Conservation (phyloP, 2,329 filamentous ascomycete species). For the Hypoxylon sp. region DNA sequence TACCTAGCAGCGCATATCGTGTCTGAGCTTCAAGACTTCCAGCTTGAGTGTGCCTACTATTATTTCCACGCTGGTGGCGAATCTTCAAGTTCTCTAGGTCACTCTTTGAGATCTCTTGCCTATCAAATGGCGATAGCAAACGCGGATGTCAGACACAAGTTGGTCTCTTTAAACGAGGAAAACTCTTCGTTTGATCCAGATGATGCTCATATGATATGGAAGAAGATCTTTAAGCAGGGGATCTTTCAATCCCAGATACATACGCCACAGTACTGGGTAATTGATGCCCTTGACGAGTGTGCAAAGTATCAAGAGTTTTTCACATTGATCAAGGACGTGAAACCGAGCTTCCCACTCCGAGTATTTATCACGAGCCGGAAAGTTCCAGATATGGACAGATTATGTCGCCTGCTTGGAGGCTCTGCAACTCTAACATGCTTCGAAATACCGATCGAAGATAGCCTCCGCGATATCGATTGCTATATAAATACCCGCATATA, state of each 20-base stretch:
- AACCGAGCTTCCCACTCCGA: constrained; percentile 8
- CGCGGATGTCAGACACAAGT: background rate
- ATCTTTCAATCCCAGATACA: constrained; percentile 2
- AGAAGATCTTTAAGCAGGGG: constrained; percentile 7
- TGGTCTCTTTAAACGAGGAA: background rate
- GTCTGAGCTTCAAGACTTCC: background rate
- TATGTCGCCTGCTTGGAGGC: background rate
- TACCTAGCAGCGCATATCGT: constrained; percentile 5
- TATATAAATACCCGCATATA: background rate
- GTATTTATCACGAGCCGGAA: constrained; percentile 21
- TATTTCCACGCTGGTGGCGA: constrained; percentile 4
- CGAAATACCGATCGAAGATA: constrained; percentile 11
- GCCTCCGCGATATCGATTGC: background rate
- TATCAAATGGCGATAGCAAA: constrained; percentile 13
- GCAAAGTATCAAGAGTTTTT: constrained; percentile 6
- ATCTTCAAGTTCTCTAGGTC: constrained; percentile 2
- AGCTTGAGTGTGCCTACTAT: constrained; percentile 9
- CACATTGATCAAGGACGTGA: background rate
- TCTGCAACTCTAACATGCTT: background rate
- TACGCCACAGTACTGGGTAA: constrained; percentile 10
- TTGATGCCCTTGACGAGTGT: constrained; percentile 15
- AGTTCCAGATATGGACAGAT: constrained; percentile 3
- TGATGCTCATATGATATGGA: constrained; percentile 9
- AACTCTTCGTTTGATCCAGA: background rate
- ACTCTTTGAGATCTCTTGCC: constrained; percentile 7